Percentiles rank a stretch among this genome's conserved stretches.
Conservation (phyloP, 441 rosid species). For the Viola pubescens region DNA sequence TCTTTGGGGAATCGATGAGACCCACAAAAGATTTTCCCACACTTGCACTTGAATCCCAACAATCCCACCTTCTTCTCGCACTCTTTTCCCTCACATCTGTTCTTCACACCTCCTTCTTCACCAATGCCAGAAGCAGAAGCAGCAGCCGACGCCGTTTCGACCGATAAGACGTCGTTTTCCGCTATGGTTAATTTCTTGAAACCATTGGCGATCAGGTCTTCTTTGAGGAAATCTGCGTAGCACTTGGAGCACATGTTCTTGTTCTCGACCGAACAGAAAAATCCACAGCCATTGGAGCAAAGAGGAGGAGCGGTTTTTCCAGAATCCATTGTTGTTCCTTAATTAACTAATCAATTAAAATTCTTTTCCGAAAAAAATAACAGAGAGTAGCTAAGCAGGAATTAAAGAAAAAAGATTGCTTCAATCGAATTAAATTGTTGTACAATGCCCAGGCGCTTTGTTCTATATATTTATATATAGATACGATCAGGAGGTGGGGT, state of each 20-base stretch:
- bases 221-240: slow-evolving; percentile 15
- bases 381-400: no score
- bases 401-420: no score
- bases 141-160: neutral
- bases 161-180: neutral
- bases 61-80: slow-evolving; percentile 43
- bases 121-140: neutral
- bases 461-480: no score
- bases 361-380: neutral
- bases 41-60: slow-evolving; percentile 40
- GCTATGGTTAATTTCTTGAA: no score
- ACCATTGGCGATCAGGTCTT: neutral
- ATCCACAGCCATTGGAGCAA: slow-evolving; percentile 27
- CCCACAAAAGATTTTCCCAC: slow-evolving; percentile 36
- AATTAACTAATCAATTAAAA: slow-evolving; percentile 8
- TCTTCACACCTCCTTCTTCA: neutral
- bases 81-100: slow-evolving; percentile 18
- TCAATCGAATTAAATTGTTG: no score
- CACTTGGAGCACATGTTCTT: slow-evolving; percentile 32
- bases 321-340: no score
- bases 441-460: no score
- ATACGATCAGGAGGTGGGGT: no score
- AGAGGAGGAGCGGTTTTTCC: neutral
- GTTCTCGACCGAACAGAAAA: slow-evolving; percentile 19
- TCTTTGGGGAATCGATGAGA: slow-evolving; percentile 35